These are phyloP conservation scores for Cubamyces sp. DNA, from an alignment of 768 basidiomycete genomes.

Conservation along the genomic window DNA sequence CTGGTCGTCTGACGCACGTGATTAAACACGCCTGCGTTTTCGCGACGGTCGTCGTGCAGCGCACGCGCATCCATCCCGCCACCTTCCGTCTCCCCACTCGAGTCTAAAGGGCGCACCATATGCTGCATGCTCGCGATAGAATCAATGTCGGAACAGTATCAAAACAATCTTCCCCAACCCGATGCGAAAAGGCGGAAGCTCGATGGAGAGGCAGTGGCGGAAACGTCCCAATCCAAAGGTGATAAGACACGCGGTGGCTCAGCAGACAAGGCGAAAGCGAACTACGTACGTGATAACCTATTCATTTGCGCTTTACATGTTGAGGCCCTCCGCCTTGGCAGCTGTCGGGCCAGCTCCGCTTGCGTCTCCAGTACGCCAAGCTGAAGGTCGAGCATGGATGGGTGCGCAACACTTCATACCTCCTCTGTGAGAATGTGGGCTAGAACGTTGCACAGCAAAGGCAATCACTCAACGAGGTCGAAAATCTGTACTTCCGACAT, in stretches of 20 bases:
- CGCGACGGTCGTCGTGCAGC: slow-evolving; percentile 16
- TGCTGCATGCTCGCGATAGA: background rate
- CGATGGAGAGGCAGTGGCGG: background rate
- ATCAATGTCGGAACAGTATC: slow-evolving; percentile 8
- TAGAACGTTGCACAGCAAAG: slow-evolving; percentile 57
- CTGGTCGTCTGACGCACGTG: slow-evolving; percentile 12
- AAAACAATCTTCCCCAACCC: background rate
- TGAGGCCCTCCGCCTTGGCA: slow-evolving; percentile 29
- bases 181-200: slow-evolving; percentile 14
- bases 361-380: slow-evolving; percentile 76
- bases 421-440: background rate
- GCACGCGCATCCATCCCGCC: background rate
- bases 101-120: too few relatives aligned
- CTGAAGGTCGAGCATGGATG: slow-evolving; percentile 83
- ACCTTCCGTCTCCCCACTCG: background rate
- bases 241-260: slow-evolving; percentile 3
- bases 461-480: slow-evolving; percentile 79
- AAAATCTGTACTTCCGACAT: slow-evolving; percentile 81
- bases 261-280: slow-evolving; percentile 17
- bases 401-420: slow-evolving; percentile 46
- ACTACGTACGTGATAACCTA: slow-evolving; percentile 9
- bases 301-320: background rate
- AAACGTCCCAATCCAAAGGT: background rate
- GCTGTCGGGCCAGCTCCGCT: slow-evolving; percentile 73
- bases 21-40: slow-evolving; percentile 20